A percentile compares a stretch with the other conserved stretches of the same genome.
Evolutionary conservation across 2,329 filamentous ascomycete genomes (phyloP).

Genomic region (Pseudogymnoascus sp.): DNA sequence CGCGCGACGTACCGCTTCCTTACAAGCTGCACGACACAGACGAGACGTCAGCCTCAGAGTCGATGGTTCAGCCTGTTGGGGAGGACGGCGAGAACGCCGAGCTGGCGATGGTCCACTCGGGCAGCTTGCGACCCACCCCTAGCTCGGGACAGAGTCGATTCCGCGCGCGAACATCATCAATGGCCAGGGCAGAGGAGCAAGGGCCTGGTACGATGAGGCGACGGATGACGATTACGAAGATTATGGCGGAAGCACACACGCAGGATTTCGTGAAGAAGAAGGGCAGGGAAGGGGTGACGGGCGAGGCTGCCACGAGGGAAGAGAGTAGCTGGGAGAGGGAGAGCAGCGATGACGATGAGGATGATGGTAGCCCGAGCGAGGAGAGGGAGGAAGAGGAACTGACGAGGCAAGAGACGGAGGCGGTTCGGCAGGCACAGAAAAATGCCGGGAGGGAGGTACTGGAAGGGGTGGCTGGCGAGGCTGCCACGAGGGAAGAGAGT

Average conservation of each 20-base stretch:
- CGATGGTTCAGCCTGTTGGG: neutral
- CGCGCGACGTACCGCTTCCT: constrained; percentile 76
- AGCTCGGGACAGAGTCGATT: constrained; percentile 35
- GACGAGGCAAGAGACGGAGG: neutral
- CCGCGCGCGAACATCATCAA: constrained; percentile 21
- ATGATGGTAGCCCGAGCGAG: constrained; percentile 7
- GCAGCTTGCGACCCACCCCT: constrained; percentile 26
- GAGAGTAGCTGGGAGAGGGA: neutral
- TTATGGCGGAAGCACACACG: constrained; percentile 77
- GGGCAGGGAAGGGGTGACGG: constrained; percentile 29
- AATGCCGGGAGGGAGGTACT: neutral
- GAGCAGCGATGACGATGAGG: constrained; percentile 8
- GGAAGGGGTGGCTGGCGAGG: neutral
- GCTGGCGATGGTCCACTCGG: neutral
- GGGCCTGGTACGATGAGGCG: constrained; percentile 11
- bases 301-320: neutral
- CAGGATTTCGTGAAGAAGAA: constrained; percentile 84
- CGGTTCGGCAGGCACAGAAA: neutral
- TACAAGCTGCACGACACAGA: constrained; percentile 52
- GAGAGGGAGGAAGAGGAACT: constrained; percentile 2
- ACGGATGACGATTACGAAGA: constrained; percentile 47
- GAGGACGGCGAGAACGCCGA: neutral
- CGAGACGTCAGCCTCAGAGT: neutral
- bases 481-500: neutral
- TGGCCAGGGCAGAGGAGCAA: constrained; percentile 1